These are phyloP conservation scores for Raphanus hybrid DNA, from an alignment of 441 rosid genomes.

Conservation along the genomic window DNA sequence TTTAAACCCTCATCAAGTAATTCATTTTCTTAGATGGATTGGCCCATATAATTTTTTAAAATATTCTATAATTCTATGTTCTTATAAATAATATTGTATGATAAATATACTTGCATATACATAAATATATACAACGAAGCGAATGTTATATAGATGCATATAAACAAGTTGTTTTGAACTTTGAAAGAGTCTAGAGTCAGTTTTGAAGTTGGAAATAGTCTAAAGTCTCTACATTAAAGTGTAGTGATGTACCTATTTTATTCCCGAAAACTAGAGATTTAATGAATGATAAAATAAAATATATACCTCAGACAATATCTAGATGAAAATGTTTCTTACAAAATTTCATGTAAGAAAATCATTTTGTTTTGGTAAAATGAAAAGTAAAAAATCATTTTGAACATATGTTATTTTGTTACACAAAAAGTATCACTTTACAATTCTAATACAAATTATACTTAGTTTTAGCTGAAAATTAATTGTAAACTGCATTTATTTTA, in stretches of 20 bases:
- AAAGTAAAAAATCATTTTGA: not conserved
- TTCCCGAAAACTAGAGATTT: not conserved
- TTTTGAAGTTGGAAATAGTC: not conserved
- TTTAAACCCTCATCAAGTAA: conserved; percentile 9
- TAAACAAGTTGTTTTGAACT: not conserved
- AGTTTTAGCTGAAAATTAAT: too few relatives aligned
- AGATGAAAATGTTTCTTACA: not conserved
- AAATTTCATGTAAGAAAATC: not conserved
- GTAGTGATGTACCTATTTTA: not conserved
- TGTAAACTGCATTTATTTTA: too few relatives aligned
- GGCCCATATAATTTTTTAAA: not conserved
- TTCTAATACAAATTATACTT: too few relatives aligned
- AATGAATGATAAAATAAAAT: not conserved
- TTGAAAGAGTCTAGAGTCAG: conserved; percentile 3
- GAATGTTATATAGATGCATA: too few relatives aligned
- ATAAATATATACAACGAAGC: too few relatives aligned
- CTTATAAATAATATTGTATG: not conserved
- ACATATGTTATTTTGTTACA: too few relatives aligned
- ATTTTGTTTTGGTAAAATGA: not conserved
- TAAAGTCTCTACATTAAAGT: not conserved
- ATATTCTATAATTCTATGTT: not conserved
- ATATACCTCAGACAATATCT: not conserved
- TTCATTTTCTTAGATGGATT: conserved; percentile 5
- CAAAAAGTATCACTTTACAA: too few relatives aligned
- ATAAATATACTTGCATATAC: not conserved